Evolutionary conservation across 805 yeast genomes (phyloP).

Genomic region (Candida loeiensis): DNA sequence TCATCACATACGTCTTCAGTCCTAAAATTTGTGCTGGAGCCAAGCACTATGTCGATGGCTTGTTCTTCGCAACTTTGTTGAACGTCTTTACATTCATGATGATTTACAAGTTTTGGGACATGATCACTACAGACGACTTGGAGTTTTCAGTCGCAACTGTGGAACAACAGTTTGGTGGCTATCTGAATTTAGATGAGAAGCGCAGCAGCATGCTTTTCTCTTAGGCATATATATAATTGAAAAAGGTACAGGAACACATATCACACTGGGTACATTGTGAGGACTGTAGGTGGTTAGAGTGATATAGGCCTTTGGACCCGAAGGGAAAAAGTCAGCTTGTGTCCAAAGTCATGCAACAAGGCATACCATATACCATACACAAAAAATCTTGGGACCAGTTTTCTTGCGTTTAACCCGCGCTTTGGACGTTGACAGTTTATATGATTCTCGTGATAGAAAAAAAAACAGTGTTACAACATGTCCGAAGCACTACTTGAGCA

Average conservation of each 20-base stretch:
- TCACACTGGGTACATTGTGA: too few species aligned
- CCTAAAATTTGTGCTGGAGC: constrained; percentile 61
- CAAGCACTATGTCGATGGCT: constrained; percentile 86
- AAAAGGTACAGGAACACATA: not conserved
- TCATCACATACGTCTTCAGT: constrained; percentile 69
- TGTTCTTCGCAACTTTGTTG: constrained; percentile 78
- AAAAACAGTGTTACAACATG: constrained; percentile 5
- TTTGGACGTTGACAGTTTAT: not conserved
- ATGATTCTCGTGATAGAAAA: constrained; percentile 4
- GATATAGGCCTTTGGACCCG: too few species aligned
- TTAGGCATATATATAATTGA: not conserved
- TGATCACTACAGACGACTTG: constrained; percentile 89
- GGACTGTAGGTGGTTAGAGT: too few species aligned
- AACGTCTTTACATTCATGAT: constrained; percentile 85
- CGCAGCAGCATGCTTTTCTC: constrained; percentile 15
- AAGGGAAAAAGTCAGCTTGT: too few species aligned
- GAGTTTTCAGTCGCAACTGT: constrained; percentile 72
- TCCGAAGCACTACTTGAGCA: constrained; percentile 27
- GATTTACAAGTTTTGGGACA: constrained; percentile 96
- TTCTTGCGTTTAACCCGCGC: not conserved
- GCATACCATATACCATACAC: too few species aligned
- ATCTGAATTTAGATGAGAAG: constrained; percentile 34
- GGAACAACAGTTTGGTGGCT: constrained; percentile 36
- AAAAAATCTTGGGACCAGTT: too few species aligned
- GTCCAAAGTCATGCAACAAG: too few species aligned